phyloP scores from a whole-genome alignment of 208 protist species.

The Trypanosoma theileri region DNA sequence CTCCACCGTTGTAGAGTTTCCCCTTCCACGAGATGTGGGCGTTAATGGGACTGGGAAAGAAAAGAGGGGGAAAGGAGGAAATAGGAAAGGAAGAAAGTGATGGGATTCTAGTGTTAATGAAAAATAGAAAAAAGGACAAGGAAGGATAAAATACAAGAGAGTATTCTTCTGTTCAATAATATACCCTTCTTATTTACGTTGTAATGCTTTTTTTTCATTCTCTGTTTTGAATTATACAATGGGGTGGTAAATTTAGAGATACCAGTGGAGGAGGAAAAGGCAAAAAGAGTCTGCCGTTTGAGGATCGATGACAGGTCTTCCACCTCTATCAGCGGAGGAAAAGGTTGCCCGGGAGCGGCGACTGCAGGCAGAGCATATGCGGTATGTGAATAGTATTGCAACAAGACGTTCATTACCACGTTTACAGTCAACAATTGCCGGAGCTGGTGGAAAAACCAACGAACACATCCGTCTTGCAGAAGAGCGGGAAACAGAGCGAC shows the following conservation, averaged over 20 bases:
- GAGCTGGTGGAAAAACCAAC: conserved; percentile 81
- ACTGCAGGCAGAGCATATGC: conserved; percentile 72
- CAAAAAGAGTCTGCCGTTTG: background rate
- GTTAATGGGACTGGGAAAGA: conserved; percentile 7
- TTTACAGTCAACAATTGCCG: conserved; percentile 80
- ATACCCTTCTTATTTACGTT: too few relatives aligned
- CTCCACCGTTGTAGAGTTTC: conserved; percentile 11
- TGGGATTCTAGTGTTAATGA: too few relatives aligned
- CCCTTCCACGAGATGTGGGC: conserved; percentile 20
- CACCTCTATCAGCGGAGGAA: conserved; percentile 59
- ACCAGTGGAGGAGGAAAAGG: background rate
- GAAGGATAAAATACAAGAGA: background rate
- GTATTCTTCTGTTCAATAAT: too few relatives aligned
- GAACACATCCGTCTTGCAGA: conserved; percentile 58
- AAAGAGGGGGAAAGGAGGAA: background rate
- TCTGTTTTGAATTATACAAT: too few relatives aligned
- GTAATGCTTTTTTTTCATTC: too few relatives aligned
- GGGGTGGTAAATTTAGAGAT: background rate
- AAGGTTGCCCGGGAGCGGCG: conserved; percentile 51
- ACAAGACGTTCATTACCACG: conserved; percentile 72
- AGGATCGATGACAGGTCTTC: conserved; percentile 9
- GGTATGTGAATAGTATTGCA: conserved; percentile 64
- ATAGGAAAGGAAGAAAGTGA: too few relatives aligned
- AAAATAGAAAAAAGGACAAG: background rate
- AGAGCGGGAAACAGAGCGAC: conserved; percentile 59